These are phyloP conservation scores for Alisma plantagoaquatica DNA, from an alignment of 106 monocot genomes.

Conservation along the genomic window DNA sequence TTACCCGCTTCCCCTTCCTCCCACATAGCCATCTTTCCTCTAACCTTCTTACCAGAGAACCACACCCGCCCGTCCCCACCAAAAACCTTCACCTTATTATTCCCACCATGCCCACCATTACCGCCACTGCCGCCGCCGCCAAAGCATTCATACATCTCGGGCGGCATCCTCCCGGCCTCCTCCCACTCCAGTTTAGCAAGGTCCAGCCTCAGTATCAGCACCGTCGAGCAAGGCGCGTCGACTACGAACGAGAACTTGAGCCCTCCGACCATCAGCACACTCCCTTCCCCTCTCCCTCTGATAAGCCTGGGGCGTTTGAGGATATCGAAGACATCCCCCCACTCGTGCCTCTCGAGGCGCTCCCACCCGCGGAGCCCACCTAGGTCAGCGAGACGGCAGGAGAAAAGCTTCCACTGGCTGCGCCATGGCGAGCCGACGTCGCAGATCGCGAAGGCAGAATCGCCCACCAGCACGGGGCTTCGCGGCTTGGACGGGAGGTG, in stretches of 20 bases:
- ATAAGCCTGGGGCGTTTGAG: slow-evolving; percentile 78
- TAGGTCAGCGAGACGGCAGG: slow-evolving; percentile 38
- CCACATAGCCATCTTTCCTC: slow-evolving; percentile 88
- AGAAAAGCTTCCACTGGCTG: slow-evolving; percentile 96
- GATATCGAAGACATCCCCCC: slow-evolving; percentile 87
- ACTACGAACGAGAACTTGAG: slow-evolving; percentile 65
- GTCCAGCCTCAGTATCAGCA: slow-evolving; percentile 70
- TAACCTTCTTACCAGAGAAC: slow-evolving; percentile 90
- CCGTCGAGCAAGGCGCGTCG: slow-evolving; percentile 88
- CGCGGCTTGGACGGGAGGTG: slow-evolving; percentile 74
- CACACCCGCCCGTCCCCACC: slow-evolving; percentile 92
- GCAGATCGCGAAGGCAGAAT: slow-evolving; percentile 49
- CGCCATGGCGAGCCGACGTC: slow-evolving; percentile 88
- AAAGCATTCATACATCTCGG: slow-evolving; percentile 79
- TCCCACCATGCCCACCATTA: slow-evolving; percentile 19
- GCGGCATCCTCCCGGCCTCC: slow-evolving; percentile 85
- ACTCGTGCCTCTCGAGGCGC: slow-evolving; percentile 49
- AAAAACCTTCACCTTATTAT: slow-evolving; percentile 95
- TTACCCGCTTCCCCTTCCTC: slow-evolving; percentile 40
- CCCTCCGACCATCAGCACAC: slow-evolving; percentile 85
- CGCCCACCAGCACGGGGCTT: slow-evolving; percentile 41
- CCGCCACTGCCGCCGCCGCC: slow-evolving; percentile 31
- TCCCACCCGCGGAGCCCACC: slow-evolving; percentile 40
- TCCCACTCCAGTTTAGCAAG: slow-evolving; percentile 86
- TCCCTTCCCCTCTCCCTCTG: slow-evolving; percentile 33